Percentiles rank a stretch among this genome's conserved stretches.
These are phyloP conservation scores for Candolleomyces efflorescens DNA, from an alignment of 768 basidiomycete genomes.

Conservation along the genomic window DNA sequence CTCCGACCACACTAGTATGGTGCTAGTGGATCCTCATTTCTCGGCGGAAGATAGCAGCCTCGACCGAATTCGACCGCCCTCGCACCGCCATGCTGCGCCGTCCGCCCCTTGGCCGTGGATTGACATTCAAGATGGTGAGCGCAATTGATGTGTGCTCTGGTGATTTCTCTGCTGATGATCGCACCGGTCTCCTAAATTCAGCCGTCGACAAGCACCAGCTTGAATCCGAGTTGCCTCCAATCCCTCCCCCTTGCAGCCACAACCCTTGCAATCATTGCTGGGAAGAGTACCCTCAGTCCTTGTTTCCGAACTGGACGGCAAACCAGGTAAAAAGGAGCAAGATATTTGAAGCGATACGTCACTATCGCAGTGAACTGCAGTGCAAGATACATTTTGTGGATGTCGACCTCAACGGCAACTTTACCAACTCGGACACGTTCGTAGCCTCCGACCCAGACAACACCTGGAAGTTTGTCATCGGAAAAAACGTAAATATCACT, in stretches of 20 bases:
- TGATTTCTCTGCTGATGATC: background rate
- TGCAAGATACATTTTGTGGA: constrained; percentile 38
- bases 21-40: too few species aligned
- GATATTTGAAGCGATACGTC: constrained; percentile 31
- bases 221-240: constrained; percentile 25
- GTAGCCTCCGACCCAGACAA: constrained; percentile 20
- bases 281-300: constrained; percentile 39
- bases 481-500: constrained; percentile 27
- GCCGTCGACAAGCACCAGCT: constrained; percentile 34
- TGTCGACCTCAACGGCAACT: constrained; percentile 33
- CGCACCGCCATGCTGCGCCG: constrained; percentile 43
- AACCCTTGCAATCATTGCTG: constrained; percentile 33
- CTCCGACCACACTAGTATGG: background rate
- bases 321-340: constrained; percentile 39
- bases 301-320: constrained; percentile 55
- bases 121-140: constrained; percentile 34
- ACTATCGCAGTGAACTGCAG: constrained; percentile 21
- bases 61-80: constrained; percentile 27
- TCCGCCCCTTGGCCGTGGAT: constrained; percentile 48
- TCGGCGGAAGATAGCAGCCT: background rate
- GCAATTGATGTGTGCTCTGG: background rate
- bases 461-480: constrained; percentile 36
- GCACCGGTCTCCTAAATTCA: constrained; percentile 10
- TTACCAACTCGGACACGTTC: constrained; percentile 25
- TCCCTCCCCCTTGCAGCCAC: constrained; percentile 35